phyloP scores from a whole-genome alignment of 2,329 filamentous ascomycete genomes.

The Raffaelea ambrosiae region DNA sequence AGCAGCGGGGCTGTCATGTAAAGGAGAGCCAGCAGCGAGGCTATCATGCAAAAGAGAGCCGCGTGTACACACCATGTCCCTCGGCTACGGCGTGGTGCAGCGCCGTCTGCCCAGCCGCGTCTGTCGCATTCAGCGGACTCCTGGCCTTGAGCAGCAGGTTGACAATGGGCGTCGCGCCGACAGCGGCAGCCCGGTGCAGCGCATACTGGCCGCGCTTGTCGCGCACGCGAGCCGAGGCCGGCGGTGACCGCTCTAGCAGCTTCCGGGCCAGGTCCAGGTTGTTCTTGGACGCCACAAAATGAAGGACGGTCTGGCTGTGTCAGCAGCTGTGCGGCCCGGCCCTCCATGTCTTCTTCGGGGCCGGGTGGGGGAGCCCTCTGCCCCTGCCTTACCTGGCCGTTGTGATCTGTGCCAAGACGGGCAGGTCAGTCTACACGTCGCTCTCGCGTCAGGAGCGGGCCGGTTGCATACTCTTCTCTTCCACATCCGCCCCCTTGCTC shows the following conservation, averaged over 20 bases:
- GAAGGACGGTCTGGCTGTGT: constrained; percentile 64
- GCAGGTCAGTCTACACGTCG: neutral
- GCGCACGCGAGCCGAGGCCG: constrained; percentile 68
- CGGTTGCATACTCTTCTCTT: constrained; percentile 53
- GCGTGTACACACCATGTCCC: constrained; percentile 47
- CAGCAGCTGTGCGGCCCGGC: neutral
- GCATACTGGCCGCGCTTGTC: constrained; percentile 86
- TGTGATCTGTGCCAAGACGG: constrained; percentile 41
- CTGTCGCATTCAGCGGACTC: constrained; percentile 77
- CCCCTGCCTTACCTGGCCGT: constrained; percentile 46
- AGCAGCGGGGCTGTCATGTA: no score
- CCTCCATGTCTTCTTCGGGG: no score
- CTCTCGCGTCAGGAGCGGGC: no score
- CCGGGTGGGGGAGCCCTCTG: no score
- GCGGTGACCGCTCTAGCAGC: constrained; percentile 61
- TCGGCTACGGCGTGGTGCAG: constrained; percentile 82
- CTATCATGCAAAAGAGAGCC: no score
- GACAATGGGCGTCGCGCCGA: constrained; percentile 82
- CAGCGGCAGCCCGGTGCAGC: constrained; percentile 83
- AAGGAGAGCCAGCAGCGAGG: no score
- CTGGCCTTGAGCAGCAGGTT: constrained; percentile 66
- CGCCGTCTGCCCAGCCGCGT: constrained; percentile 75
- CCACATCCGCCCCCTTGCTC: constrained; percentile 60
- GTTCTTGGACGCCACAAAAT: constrained; percentile 85
- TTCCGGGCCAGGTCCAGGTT: constrained; percentile 74